These are phyloP conservation scores for Perkinsus marinus DNA, from an alignment of 169 alveolate species.

Conservation along the genomic window DNA sequence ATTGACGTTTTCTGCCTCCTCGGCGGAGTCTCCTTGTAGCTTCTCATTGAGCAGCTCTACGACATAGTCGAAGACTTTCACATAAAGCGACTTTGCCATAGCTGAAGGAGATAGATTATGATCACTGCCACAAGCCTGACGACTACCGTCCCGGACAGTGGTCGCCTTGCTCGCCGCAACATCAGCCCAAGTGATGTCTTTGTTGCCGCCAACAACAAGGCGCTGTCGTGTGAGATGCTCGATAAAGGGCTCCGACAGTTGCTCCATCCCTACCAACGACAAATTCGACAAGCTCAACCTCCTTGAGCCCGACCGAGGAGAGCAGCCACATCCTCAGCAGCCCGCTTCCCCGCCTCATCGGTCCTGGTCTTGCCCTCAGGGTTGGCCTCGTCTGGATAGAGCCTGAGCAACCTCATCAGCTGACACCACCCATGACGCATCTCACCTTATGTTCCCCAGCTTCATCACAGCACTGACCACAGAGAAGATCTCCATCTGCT, in stretches of 20 bases:
- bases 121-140: neutral
- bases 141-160: neutral
- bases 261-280: neutral
- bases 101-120: slow-evolving; percentile 8
- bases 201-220: neutral
- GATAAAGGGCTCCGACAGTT: neutral
- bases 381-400: slow-evolving; percentile 8
- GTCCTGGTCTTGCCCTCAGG: slow-evolving; percentile 8
- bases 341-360: neutral
- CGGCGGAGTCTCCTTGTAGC: slow-evolving; percentile 8
- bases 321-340: neutral
- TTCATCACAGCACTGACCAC: slow-evolving; percentile 23
- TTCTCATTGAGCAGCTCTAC: slow-evolving; percentile 41
- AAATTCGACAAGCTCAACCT: neutral
- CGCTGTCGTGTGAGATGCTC: neutral
- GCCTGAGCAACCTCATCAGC: slow-evolving; percentile 8
- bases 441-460: slow-evolving; percentile 23
- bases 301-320: neutral
- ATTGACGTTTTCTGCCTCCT: neutral
- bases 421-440: neutral
- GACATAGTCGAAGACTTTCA: slow-evolving; percentile 35
- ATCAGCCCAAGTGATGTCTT: neutral
- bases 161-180: neutral
- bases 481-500: slow-evolving; percentile 28
- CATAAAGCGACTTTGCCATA: slow-evolving; percentile 43